Base-by-base conservation (phyloP, 2,329 filamentous ascomycete genomes). In the Aspergillus novoparasiticus region DNA sequence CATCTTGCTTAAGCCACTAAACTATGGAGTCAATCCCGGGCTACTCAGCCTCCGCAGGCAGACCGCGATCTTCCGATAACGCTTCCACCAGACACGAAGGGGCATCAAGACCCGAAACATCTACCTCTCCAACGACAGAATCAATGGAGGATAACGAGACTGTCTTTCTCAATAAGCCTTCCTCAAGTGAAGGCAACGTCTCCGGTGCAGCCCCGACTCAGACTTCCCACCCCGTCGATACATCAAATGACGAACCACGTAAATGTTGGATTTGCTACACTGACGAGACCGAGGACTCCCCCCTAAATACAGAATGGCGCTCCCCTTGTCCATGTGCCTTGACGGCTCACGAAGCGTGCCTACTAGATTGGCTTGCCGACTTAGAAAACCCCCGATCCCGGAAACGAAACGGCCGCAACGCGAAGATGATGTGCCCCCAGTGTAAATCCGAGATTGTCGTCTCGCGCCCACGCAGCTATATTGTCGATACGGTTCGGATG, bases 351-450 rank as follows among this genome's bases (percentile, higher is more conserved):
- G 93, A 98, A 76, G 86, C 88, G 64, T 97, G 94, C 75, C 85
- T 98, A 68, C 84, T 98, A 45, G 90, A 93, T 72, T 99, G 94
- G 94, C 90, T 98, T 21, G 90, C 92, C n/a, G 93, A 97, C 74
- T 87, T 93, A 73, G 93, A 97, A 79, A 82, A 85, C 26, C 86
- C 86, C 1, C 84, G 81, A 43, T 79, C 85, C 21, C 73, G 81
- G 64, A 79, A 81, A 67, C 77, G 81, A 68, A 76, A 75, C 78
- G 85, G 74, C 76, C 83, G 75, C 23, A 75, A 74, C 32, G 87
- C 87, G 60, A 88, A 89, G 65, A 87, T 97, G 66, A 82, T 87
- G 59, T 99, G 95, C 75, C 94, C 94, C 2, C 91, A 96, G 66
- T 99, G 95, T 85, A 95, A 96, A 76, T 86, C 88, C 2, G 85